These are phyloP conservation scores for Pythium sp. DNA, from an alignment of 352 stramenopile species.

Conservation along the genomic window DNA sequence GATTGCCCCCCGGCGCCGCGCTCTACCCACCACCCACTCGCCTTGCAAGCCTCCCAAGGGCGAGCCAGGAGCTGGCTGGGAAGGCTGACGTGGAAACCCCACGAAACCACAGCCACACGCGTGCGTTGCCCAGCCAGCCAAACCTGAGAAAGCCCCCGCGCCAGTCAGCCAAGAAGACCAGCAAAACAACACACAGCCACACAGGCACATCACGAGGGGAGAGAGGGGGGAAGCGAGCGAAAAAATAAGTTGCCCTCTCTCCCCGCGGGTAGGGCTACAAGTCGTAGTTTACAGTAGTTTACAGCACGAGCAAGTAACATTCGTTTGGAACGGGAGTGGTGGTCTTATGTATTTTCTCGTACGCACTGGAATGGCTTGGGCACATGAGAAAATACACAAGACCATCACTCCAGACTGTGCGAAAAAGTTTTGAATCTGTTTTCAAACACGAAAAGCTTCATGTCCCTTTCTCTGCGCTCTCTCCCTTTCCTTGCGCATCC, in stretches of 20 bases:
- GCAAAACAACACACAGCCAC: background rate
- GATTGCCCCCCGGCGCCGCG: conserved; percentile 19
- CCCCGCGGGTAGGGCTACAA: background rate
- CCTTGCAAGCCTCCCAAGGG: too few relatives aligned
- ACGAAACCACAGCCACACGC: conserved; percentile 3
- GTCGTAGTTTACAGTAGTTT: background rate
- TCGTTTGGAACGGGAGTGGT: too few relatives aligned
- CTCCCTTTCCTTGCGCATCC: background rate
- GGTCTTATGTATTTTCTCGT: too few relatives aligned
- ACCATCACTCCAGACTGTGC: too few relatives aligned
- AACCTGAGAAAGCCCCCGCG: background rate
- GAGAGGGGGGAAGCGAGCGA: background rate
- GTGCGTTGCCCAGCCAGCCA: background rate
- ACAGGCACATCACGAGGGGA: background rate
- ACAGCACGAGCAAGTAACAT: background rate
- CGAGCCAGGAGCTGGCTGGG: background rate
- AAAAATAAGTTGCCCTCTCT: background rate
- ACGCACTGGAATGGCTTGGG: too few relatives aligned
- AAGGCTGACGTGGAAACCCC: background rate
- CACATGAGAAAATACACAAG: too few relatives aligned
- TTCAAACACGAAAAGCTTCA: background rate
- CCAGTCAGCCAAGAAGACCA: background rate
- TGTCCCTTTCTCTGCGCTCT: background rate
- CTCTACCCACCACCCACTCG: conserved; percentile 11
- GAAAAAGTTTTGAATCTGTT: too few relatives aligned